A percentile compares a stretch with the other conserved stretches of the same genome.
Evolutionary conservation across 106 monocot genomes (phyloP).

Genomic region (Platanthera guangdongensis): DNA sequence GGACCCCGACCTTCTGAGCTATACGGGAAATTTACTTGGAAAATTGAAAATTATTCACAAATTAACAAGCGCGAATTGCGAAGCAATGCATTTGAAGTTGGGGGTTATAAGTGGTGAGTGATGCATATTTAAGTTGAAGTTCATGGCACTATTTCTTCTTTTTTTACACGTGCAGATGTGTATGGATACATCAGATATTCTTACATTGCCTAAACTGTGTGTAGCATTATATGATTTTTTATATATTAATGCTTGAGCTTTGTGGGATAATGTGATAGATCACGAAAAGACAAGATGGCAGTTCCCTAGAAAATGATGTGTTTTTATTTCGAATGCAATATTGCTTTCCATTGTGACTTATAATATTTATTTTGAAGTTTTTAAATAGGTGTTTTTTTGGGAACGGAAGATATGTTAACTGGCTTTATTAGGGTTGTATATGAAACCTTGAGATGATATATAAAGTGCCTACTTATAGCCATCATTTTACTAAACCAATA

Average conservation of each 20-base stretch:
- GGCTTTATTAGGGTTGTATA: too few relatives aligned
- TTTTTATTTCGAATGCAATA: constrained; percentile 2
- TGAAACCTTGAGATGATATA: too few relatives aligned
- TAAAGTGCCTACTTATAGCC: too few relatives aligned
- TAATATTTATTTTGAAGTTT: background rate
- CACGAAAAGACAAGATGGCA: background rate
- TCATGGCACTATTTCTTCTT: background rate
- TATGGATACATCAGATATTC: background rate
- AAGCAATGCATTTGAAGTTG: constrained; percentile 86
- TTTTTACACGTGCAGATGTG: background rate
- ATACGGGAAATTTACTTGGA: constrained; percentile 82
- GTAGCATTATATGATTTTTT: background rate
- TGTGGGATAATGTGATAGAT: background rate
- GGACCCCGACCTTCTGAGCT: constrained; percentile 82
- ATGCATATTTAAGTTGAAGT: background rate
- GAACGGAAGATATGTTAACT: too few relatives aligned
- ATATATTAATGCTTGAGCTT: background rate
- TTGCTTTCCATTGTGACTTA: background rate
- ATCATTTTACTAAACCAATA: too few relatives aligned
- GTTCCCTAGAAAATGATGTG: background rate
- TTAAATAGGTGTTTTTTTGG: too few relatives aligned
- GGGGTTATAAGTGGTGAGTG: constrained; percentile 89
- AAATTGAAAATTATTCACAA: constrained; percentile 80
- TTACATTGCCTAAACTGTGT: background rate
- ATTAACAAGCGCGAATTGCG: constrained; percentile 76